A percentile compares a stretch with the other conserved stretches of the same genome.
Conservation (phyloP, 1,139 yeast genomes). For the Saccharomyces pastorianus region DNA sequence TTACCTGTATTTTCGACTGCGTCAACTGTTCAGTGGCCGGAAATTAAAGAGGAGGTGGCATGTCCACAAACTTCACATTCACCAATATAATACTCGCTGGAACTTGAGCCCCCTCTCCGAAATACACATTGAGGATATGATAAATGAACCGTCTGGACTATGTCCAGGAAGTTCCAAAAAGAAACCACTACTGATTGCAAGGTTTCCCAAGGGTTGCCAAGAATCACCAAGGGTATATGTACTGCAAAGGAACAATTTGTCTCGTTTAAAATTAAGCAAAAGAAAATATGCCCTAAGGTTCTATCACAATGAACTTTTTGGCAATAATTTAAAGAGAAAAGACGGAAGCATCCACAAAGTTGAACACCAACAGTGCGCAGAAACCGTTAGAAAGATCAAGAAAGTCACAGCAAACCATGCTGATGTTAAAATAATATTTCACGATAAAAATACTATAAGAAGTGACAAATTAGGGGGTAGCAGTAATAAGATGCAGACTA, state of each 20-base stretch:
- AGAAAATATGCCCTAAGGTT: constrained; percentile 24
- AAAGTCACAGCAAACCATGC: constrained; percentile 21
- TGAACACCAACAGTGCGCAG: constrained; percentile 14
- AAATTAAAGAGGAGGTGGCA: constrained; percentile 21
- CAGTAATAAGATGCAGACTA: not conserved
- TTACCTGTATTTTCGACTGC: constrained; percentile 10
- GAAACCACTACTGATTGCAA: constrained; percentile 28
- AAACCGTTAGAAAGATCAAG: constrained; percentile 19
- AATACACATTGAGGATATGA: constrained; percentile 22
- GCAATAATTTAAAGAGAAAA: not conserved
- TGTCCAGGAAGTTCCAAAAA: constrained; percentile 12
- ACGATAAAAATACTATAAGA: constrained; percentile 25
- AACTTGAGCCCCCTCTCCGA: constrained; percentile 15
- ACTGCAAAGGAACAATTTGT: constrained; percentile 20
- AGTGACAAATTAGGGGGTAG: constrained; percentile 9
- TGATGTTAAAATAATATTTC: constrained; percentile 27
- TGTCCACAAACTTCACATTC: constrained; percentile 19
- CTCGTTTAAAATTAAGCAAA: constrained; percentile 20
- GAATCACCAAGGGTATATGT: constrained; percentile 23
- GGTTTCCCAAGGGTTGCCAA: constrained; percentile 25
- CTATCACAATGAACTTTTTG: constrained; percentile 12
- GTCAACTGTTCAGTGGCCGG: constrained; percentile 13
- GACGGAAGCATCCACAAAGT: not conserved
- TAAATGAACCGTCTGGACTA: constrained; percentile 19
- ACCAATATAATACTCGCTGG: constrained; percentile 6